Evolutionary conservation across 2,329 filamentous ascomycete species (phyloP), one percentile per base, ranked within the genome.

Genomic region (Microsporum ferrugineum): DNA sequence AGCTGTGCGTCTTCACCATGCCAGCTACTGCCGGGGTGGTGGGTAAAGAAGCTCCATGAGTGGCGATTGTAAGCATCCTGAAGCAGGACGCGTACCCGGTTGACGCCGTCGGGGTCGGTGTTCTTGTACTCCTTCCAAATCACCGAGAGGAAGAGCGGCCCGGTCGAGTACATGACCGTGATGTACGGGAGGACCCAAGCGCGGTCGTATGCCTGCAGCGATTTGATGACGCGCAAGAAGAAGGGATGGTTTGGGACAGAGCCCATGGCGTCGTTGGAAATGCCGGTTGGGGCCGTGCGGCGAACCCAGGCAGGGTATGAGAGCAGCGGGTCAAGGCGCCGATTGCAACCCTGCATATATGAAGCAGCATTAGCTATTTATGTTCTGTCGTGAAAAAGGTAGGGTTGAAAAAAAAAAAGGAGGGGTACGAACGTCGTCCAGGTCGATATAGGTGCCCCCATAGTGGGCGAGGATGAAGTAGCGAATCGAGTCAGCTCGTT

Each of bases 261-360:
- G 57, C 87, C 87, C 87, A 91, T 90, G 45, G 85, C 86, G 68
- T 91, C 88, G 76, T 91, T 91, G 66, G 85, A 88, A 66, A 91
- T 88, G 64, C 88, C 88, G 0, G 88, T 91, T 1, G 88, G 88
- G 2, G 81, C 76, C 0, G 88, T 91, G 65, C 84, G 83, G 65
- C 86, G 84, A 12, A 88, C 78, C 82, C 85, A 89, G 47, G 86
- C 84, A 17, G 84, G 83, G 72, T 88, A 89, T 58, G 79, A 78
- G 61, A 87, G 82, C 12, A 88, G 79, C 59, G 85, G 85, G 68
- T 88, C 86, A 56, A 88, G 79, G 57, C 81, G 81, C 62, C 84
- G 81, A 66, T 84, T 82, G 76, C 86, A 89, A 66, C 86, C 86
- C 83, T 85, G 57, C 10, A 41, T 27, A 56, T 55, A n/a, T 33